Base-by-base conservation (phyloP, 164 flowering plant genomes). In the Protea cynaroides region DNA sequence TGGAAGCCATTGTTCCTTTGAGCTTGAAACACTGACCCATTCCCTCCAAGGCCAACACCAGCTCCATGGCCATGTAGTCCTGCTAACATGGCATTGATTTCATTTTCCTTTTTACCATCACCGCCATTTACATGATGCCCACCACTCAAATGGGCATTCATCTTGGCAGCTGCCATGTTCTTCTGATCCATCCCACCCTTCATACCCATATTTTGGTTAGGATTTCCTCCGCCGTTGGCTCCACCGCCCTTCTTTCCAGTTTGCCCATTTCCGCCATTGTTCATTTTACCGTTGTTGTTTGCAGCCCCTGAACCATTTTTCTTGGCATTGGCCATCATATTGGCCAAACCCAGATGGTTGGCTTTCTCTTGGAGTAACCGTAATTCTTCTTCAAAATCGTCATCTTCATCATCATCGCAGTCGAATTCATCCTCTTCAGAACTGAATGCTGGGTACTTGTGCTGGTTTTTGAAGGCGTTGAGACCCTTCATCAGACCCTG, bases 391-490 rank as follows among this genome's bases (percentile, higher is more conserved):
- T 74, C 81, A 1, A 78, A 83, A 4, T 76, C 78, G 0, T 69
- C 77, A 0, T 79, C 85, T 0, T 74, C 89, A 25, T 71, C 81
- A 13, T 78, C 79, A 18, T 75, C 76, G 15, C 23, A 25, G 25
- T 61, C 65, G 1, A 73, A 82, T 8, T 82, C 82, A 5, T 76
- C 79, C 5, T 82, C 86, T 40, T 76, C 82, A n/a, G 65, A 63
- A 25, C 63, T 55, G 52, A 82, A 78, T 3, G 69, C 15, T 0
- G 78, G 66, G 46, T 77, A 59, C 55, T 82, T 79, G 14, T 77
- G 82, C 79, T 81, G 81, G 74, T 73, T 75, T 55, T 79, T 83
- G 56, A 80, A 67, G 56, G 79, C 78, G 23, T 83, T 79, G n/a
- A 75, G 77, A 5, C 77, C 72, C 49, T 79, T 78, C 23, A 69